These are phyloP conservation scores for Trichosanthes cucumerina DNA, from an alignment of 306 rosid genomes.

Conservation along the genomic window DNA sequence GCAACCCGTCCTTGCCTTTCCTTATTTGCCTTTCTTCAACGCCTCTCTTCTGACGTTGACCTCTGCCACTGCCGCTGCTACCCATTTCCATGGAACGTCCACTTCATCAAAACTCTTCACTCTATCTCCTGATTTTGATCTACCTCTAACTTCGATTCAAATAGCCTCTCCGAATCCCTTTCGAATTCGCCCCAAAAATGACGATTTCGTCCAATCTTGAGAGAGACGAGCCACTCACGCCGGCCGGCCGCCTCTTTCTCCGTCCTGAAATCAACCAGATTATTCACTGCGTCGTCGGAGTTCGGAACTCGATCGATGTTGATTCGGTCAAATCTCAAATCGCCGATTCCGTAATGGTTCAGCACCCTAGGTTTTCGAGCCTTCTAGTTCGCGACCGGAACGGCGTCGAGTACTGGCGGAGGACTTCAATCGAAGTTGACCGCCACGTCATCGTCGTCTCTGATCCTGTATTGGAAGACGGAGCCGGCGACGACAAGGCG, in stretches of 20 bases:
- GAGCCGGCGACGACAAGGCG: constrained; percentile 20
- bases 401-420: constrained; percentile 71
- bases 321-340: constrained; percentile 26
- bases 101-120: neutral
- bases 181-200: neutral
- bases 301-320: constrained; percentile 32
- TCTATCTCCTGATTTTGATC: neutral
- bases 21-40: neutral
- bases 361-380: constrained; percentile 62
- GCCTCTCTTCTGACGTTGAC: neutral
- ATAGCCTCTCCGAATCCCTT: neutral
- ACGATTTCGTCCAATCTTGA: constrained; percentile 12
- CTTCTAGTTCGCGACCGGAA: constrained; percentile 43
- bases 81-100: neutral
- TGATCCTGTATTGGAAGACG: neutral
- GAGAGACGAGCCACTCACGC: constrained; percentile 53
- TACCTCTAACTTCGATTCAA: neutral
- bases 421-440: constrained; percentile 36
- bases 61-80: neutral
- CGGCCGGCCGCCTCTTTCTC: constrained; percentile 66
- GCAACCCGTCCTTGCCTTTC: neutral
- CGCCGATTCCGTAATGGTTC: constrained; percentile 29
- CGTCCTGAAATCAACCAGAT: constrained; percentile 47
- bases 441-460: constrained; percentile 31
- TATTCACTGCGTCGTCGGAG: constrained; percentile 56